These are phyloP conservation scores for Metschnikowia baotianmanensis DNA, from an alignment of 805 yeast genomes.

Conservation along the genomic window DNA sequence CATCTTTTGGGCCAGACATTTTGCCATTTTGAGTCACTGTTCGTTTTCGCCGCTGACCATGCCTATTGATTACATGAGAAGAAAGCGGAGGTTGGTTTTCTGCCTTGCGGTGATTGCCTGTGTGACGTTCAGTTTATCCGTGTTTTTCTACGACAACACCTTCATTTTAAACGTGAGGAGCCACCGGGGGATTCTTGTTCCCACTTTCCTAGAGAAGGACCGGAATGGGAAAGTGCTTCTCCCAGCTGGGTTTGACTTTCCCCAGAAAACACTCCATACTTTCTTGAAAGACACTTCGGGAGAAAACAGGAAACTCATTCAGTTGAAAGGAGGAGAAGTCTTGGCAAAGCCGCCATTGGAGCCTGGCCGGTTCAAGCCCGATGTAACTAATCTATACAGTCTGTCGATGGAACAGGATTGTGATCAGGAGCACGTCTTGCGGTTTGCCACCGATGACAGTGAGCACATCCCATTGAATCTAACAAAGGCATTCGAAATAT, in stretches of 20 bases:
- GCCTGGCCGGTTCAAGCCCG: conserved; percentile 1
- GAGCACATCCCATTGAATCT: conserved; percentile 8
- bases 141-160: no score
- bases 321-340: conserved; percentile 4
- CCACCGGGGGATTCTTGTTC: no score
- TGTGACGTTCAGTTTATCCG: no score
- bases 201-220: no score
- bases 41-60: no score
- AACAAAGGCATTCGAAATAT: conserved; percentile 1
- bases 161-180: no score
- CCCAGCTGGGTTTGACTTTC: conserved; percentile 10
- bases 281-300: conserved; percentile 10
- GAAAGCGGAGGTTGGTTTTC: no score
- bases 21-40: no score
- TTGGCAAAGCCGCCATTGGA: conserved; percentile 4
- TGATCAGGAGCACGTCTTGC: neutral
- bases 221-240: conserved; percentile 7
- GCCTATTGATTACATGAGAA: no score
- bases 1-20: no score
- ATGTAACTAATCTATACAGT: neutral
- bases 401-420: neutral
- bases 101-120: no score
- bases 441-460: conserved; percentile 4
- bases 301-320: conserved; percentile 3
- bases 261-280: conserved; percentile 1